Percentiles rank a stretch among this genome's conserved stretches.
phyloP scores from a whole-genome alignment of 768 basidiomycete species.

The Trametes villosa region DNA sequence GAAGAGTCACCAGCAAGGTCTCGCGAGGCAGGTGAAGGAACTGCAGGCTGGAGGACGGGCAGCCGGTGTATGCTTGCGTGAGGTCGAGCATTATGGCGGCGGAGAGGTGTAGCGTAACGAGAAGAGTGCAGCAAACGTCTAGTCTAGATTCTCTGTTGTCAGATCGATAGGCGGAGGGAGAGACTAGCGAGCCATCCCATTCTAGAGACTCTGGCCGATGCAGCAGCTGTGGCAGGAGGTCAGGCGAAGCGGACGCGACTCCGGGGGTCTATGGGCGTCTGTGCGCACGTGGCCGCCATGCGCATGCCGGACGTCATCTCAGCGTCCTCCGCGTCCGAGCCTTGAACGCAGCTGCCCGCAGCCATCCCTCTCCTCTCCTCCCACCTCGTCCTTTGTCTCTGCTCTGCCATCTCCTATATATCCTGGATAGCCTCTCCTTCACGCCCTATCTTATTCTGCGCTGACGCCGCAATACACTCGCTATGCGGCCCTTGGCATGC shows the following conservation, averaged over 20 bases:
- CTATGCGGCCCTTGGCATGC: conserved; percentile 41
- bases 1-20: conserved; percentile 60
- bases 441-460: not conserved
- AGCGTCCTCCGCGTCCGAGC: not conserved
- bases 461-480: not conserved
- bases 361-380: conserved; percentile 8
- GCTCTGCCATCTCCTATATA: not conserved
- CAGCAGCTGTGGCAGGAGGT: not conserved
- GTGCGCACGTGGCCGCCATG: conserved; percentile 8
- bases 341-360: conserved; percentile 12
- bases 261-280: conserved; percentile 6
- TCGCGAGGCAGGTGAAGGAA: conserved; percentile 60
- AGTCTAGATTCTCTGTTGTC: not conserved
- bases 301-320: conserved; percentile 21
- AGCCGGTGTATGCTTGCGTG: conserved; percentile 48
- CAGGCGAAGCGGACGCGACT: not conserved
- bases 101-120: not conserved
- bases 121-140: not conserved
- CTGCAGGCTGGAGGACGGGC: conserved; percentile 58
- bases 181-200: conserved; percentile 8
- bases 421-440: not conserved
- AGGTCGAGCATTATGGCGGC: conserved; percentile 50
- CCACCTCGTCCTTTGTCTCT: conserved; percentile 2
- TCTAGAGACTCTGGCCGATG: not conserved
- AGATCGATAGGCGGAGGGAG: no score